A percentile compares a stretch with the other conserved stretches of the same genome.
These are phyloP conservation scores for Jatropha multifida DNA, from an alignment of 441 rosid genomes.

Conservation along the genomic window DNA sequence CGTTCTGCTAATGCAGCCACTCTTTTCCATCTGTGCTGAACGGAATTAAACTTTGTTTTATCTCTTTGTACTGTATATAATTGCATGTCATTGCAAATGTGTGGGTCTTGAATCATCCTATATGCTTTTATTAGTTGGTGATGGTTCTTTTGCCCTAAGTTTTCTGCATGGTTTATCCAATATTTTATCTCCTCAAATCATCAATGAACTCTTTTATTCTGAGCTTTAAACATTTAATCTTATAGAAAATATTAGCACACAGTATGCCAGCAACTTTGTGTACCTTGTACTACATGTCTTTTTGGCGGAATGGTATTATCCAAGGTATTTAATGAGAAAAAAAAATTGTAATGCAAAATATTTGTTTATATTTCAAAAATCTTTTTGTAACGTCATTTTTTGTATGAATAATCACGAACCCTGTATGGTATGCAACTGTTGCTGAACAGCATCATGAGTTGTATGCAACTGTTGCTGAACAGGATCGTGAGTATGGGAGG, in stretches of 20 bases:
- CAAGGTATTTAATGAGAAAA: neutral
- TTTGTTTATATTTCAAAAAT: neutral
- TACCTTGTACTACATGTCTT: neutral
- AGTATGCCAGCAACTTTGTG: neutral
- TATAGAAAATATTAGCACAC: neutral
- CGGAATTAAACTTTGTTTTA: neutral
- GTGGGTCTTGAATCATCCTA: neutral
- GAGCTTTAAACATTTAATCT: neutral
- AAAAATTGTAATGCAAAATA: neutral
- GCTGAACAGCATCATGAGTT: neutral
- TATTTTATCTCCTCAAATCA: neutral
- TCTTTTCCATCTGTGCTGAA: neutral
- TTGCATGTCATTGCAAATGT: slow-evolving; percentile 1
- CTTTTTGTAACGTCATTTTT: neutral
- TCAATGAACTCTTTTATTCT: neutral
- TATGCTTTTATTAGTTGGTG: neutral
- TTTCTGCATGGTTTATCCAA: neutral
- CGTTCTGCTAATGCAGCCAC: neutral
- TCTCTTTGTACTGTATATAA: neutral
- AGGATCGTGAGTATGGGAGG: neutral
- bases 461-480: neutral
- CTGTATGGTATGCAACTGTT: neutral
- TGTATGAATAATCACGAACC: neutral
- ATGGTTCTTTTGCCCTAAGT: neutral
- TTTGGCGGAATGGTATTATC: neutral